These are phyloP conservation scores for Neurospora sp. DNA, from an alignment of 495 filamentous ascomycete genomes.

Conservation along the genomic window DNA sequence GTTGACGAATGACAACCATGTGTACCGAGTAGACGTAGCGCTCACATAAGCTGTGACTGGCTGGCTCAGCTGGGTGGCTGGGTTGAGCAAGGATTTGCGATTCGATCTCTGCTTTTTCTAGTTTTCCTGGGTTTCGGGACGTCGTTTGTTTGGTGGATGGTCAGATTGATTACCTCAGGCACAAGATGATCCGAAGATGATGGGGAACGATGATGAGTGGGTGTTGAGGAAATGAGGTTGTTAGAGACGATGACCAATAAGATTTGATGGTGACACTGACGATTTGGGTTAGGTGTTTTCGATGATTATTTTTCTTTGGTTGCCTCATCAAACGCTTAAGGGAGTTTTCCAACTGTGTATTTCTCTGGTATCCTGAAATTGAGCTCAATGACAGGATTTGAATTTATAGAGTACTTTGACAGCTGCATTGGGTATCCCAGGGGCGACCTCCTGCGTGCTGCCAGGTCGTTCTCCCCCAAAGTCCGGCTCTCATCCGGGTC, in stretches of 20 bases:
- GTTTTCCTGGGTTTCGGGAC: not conserved
- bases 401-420: no score
- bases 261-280: not conserved
- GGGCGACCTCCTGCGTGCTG: no score
- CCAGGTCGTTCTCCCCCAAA: no score
- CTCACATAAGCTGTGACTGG: not conserved
- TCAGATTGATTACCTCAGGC: not conserved
- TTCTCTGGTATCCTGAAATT: no score
- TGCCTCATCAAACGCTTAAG: no score
- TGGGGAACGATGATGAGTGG: not conserved
- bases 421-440: no score
- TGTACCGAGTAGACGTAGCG: not conserved
- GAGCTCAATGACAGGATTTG: no score
- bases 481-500: no score
- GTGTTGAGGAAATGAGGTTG: not conserved
- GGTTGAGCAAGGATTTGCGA: not conserved
- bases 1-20: not conserved
- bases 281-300: not conserved
- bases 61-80: not conserved
- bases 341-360: no score
- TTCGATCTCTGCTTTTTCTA: not conserved
- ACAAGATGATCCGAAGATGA: not conserved
- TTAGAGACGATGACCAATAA: not conserved
- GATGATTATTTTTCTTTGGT: no score
- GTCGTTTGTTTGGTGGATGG: not conserved